These are phyloP conservation scores for Panus rudis DNA, from an alignment of 768 basidiomycete genomes.

Conservation along the genomic window DNA sequence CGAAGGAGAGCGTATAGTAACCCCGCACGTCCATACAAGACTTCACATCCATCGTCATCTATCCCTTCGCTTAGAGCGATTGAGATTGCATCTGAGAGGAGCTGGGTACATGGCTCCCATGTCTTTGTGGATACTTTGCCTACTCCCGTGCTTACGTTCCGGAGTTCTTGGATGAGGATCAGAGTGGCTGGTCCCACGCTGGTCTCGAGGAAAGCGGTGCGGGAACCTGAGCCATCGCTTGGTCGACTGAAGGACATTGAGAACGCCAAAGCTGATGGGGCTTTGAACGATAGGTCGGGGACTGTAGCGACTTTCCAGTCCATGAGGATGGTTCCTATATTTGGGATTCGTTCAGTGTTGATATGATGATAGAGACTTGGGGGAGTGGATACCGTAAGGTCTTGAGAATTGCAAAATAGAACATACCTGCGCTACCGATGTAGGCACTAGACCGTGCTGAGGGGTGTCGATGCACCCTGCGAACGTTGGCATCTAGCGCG, in stretches of 20 bases:
- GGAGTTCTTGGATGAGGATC: constrained; percentile 17
- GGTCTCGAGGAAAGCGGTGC: constrained; percentile 23
- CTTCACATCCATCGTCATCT: constrained; percentile 46
- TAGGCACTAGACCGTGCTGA: constrained; percentile 13
- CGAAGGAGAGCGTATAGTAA: constrained; percentile 45
- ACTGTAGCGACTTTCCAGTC: constrained; percentile 10
- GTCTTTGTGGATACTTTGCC: background rate
- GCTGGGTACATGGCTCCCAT: constrained; percentile 6
- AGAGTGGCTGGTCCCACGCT: constrained; percentile 22
- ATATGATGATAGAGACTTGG: background rate
- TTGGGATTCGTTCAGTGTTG: background rate
- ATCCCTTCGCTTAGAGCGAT: constrained; percentile 7
- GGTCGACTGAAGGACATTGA: background rate
- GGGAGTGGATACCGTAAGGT: background rate
- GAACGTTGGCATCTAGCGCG: constrained; percentile 11
- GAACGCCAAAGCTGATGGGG: background rate
- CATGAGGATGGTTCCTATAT: constrained; percentile 20
- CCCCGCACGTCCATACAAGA: constrained; percentile 54
- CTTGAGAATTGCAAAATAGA: no score
- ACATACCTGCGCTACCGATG: constrained; percentile 17
- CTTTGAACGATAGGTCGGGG: background rate
- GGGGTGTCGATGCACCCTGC: constrained; percentile 17
- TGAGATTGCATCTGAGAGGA: constrained; percentile 12
- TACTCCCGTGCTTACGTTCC: background rate
- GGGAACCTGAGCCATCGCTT: constrained; percentile 7